Evolutionary conservation across 345 rosid species (phyloP), one percentile per base, ranked within the genome.

Genomic region (Eucalyptus pauciflora): DNA sequence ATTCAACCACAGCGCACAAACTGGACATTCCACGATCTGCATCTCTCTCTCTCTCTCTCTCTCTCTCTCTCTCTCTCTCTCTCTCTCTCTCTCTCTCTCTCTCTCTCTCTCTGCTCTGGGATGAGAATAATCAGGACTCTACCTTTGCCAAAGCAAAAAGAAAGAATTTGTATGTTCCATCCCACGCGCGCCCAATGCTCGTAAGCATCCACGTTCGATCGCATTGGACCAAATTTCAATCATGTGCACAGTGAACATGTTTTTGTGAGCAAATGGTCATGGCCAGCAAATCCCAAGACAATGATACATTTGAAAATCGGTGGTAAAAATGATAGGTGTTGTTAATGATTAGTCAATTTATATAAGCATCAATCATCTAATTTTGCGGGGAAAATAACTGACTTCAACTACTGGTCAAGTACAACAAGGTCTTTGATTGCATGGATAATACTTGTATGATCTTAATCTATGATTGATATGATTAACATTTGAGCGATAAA

Each of bases 1-100:
- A 90, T 92, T 93, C 92, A 90, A 80, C 90, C 87, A 89, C 48
- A 76, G 85, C 85, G 85, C 85, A 76, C 85, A 76, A 76, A 88
- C 90, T 76, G 62, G 89, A 90, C 91, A 90, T 87, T 86, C 91
- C 92, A 88, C 85, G 85, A 87, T 76, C 85, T 76, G 85, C 85
- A 76, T 76, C 85, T 76, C 85, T 33, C 80, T 16, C 22, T 64
- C 71, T n/a, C 71, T 62, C 71, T 86, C 60, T 86, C 87, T 86
- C 33, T 33, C 33, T 33, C 33, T 62, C 71, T 62, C 71, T 62
- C 71, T 67, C 79, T 67, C 79, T 67, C 79, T 64, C 76, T 64
- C 76, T 64, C 76, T 64, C 76, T 64, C 58, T 86, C 64, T 86
- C 60, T 86, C 87, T 86, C 79, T 64, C 76, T 64, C 76, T 64